Evolutionary conservation across 2,329 filamentous ascomycete genomes (phyloP), one percentile per base, ranked within the genome.

Genomic region (Didymella sp.): DNA sequence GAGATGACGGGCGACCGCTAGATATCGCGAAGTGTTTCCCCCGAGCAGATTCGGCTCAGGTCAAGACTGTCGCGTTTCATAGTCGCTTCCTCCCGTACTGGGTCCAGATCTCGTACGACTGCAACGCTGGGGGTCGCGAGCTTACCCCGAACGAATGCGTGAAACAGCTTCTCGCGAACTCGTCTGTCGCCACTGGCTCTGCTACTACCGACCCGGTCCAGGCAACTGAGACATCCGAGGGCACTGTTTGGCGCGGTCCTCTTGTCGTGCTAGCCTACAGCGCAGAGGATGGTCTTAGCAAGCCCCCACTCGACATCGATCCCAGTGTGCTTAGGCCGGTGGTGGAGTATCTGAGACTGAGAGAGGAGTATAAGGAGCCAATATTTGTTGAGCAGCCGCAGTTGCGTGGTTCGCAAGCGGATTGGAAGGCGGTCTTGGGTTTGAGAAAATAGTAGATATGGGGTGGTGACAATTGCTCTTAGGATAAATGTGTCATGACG

Each of bases 311-410:
- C 30, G 47, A 66, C 53, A 28, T 53, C 12, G 56, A 56, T 46
- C 49, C 49, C 12, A 52, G 37, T 7, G 38, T 51, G 28, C 30
- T 60, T 41, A 37, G 49, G 5, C 42, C 54, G 2, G 24, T 62
- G 56, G 27, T 40, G 35, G 43, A 59, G 40, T 66, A 64, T 43
- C 25, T 58, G 24, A n/a, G 38, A 33, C n/a, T 64, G 46, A 59
- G 59, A 37, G 28, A 4, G 21, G 52, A 57, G 46, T 66, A 66
- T 47, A 30, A 33, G 28, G 61, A 61, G 1, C 53, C 47, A 17
- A 44, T 62, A 1, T 59, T 62, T 42, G 54, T 66, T 41, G 25
- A 65, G 54, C 61, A 65, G 37, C 62, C 62, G 48, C 63, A 62
- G 30, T 37, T 38, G 28, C 49, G 43, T 44, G 45, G 27, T 4